phyloP scores from a whole-genome alignment of 2,329 filamentous ascomycete species.

The Atkinsonella texensis region DNA sequence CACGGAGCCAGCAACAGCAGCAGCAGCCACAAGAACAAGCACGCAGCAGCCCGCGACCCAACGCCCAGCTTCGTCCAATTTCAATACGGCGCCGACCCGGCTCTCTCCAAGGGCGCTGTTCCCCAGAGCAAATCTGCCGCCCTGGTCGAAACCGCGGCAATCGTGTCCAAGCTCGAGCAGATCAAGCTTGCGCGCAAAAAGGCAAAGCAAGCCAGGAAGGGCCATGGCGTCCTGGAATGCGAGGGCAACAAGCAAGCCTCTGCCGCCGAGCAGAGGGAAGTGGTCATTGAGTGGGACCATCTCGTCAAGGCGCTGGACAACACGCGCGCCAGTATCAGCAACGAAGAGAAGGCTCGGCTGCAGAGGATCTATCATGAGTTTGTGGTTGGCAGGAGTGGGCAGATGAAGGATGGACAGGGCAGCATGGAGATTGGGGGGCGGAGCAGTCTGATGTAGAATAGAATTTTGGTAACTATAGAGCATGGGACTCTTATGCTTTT shows the following conservation, averaged over 20 bases:
- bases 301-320: conserved; percentile 62
- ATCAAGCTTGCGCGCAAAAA: conserved; percentile 58
- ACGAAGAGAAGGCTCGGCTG: conserved; percentile 62
- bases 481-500: not conserved
- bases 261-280: conserved; percentile 44
- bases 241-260: conserved; percentile 11
- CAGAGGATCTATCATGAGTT: conserved; percentile 84
- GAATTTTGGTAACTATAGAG: conserved; percentile 1
- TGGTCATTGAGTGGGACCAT: conserved; percentile 76
- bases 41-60: conserved; percentile 16
- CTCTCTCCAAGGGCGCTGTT: conserved; percentile 26
- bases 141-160: conserved; percentile 65
- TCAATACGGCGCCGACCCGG: conserved; percentile 56
- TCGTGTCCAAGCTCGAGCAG: conserved; percentile 69
- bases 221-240: conserved; percentile 11
- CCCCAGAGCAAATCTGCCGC: conserved; percentile 39
- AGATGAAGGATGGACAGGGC: conserved; percentile 89
- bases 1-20: conserved; percentile 23
- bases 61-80: conserved; percentile 65
- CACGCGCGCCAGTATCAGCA: conserved; percentile 74
- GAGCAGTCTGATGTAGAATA: conserved; percentile 76
- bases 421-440: conserved; percentile 85
- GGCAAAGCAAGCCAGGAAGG: conserved; percentile 22
- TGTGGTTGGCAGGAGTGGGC: conserved; percentile 80
- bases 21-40: conserved; percentile 5